Evolutionary conservation across 2,329 filamentous ascomycete genomes (phyloP), one percentile per base, ranked within the genome.

Genomic region (Graphiopsis chlorocephala): DNA sequence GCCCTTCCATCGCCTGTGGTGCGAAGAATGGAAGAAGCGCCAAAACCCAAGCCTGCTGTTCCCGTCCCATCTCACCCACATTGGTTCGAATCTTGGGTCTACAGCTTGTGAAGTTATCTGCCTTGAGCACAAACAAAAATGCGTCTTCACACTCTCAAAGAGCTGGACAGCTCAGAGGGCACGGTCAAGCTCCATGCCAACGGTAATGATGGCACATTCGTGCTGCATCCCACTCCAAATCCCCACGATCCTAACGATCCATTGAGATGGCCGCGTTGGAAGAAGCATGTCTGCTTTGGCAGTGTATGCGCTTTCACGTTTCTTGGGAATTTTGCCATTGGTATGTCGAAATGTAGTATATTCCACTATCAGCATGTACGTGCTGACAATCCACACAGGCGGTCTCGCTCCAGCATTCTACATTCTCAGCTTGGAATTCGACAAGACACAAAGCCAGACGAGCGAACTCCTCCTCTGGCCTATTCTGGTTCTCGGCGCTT

Each of bases 161-260:
- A 78, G 60, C 68, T 79, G 12, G 77, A 79, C 65, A 70, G 67
- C 62, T 73, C 77, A 0, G 77, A 79, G 59, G 77, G 76, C 12
- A 79, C 77, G 14, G 77, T 79, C n/a, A 72, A 75, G 50, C 70
- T 79, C 3, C 75, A 74, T 42, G 64, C 65, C 6, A 48, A 63
- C 17, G 65, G 52, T 20, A 66, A 67, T 11, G 65, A 70, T n/a
- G 67, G 68, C 47, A 59, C 65, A 14, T 65, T 80, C 31, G 78
- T 84, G 17, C 72, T 84, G 8, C 75, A 83, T n/a, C 83, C 83
- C 8, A 77, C 79, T 57, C 82, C 83, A 0, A 80, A 79, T 25
- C 67, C 74, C 2, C 76, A 78, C 48, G 78, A 83, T 65, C 74
- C 80, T 4, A 79, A 82, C 65, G 82, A 84, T 67, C 82, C 82